These are phyloP conservation scores for Teratosphaeria zuluensis DNA, from an alignment of 2,329 filamentous ascomycete species.

Conservation along the genomic window DNA sequence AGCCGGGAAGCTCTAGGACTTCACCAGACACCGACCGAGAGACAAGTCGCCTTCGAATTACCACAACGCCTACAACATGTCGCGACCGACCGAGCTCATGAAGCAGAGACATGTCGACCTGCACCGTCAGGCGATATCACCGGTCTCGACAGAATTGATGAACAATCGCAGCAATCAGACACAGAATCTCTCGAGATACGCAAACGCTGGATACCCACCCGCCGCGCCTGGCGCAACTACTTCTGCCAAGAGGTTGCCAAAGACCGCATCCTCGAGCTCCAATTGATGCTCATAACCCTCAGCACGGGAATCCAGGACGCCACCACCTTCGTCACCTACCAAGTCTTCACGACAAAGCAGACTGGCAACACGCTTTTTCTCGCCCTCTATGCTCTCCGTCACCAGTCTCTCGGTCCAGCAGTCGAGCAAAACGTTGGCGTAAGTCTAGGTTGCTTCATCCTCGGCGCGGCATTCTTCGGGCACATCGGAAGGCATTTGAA, in stretches of 20 bases:
- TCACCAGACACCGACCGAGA: not conserved
- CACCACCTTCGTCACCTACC: slow-evolving; percentile 51
- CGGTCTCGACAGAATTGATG: not conserved
- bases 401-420: not conserved
- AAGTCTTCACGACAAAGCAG: slow-evolving; percentile 55
- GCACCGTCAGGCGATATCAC: not conserved
- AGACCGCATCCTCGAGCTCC: slow-evolving; percentile 17
- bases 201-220: not conserved
- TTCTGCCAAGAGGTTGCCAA: slow-evolving; percentile 10
- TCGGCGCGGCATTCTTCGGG: slow-evolving; percentile 46
- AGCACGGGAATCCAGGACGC: slow-evolving; percentile 42
- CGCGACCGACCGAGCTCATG: not conserved
- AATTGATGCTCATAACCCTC: slow-evolving; percentile 32
- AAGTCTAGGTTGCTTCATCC: slow-evolving; percentile 47
- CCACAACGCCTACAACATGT: not conserved
- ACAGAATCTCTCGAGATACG: not conserved
- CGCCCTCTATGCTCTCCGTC: slow-evolving; percentile 29
- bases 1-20: not conserved
- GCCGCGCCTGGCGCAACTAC: slow-evolving; percentile 1
- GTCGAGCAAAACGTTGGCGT: slow-evolving; percentile 42
- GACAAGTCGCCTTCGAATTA: not conserved
- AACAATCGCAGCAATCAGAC: not conserved
- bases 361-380: slow-evolving; percentile 57
- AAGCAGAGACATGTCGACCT: not conserved
- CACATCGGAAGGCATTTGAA: slow-evolving; percentile 47